Base-by-base conservation (phyloP, 306 rosid genomes). In the Neltuma alba region DNA sequence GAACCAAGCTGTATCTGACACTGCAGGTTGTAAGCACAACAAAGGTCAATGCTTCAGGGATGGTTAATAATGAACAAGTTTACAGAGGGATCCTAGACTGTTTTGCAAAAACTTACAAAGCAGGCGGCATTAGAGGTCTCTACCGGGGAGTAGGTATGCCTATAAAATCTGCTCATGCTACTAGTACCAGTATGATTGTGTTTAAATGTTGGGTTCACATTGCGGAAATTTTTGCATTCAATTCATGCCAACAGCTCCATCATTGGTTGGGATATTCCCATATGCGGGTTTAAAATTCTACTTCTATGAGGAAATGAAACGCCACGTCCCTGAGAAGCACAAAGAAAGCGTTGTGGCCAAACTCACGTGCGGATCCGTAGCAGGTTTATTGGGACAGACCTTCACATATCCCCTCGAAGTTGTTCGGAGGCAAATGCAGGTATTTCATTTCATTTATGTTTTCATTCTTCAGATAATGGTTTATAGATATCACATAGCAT, bases 351-450 rank as follows among this genome's bases (percentile, higher is more conserved):
- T 92, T 58, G 42, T 82, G 89, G 95, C 93, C 63, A 95, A 95
- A 83, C 94, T 95, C 55, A 86, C 85, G 0, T 92, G 98, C 75
- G 98, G 99, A 77, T 95, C 99, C 10, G 91, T 95, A 65, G 99
- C 98, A 23, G 99, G 99, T 82, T 80, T 95, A 72, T 75, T 95
- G 79, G 97, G 99, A 50, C 99, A 95, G 78, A 95, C 98, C 54
- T 91, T 95, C 87, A 95, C 98, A 38, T 95, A 92, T 76, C 98
- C 99, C 65, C 99, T 95, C 38, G 98, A 95, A 80, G 99, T 95
- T 83, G 98, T 93, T 42, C 87, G 99, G 91, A 89, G 99, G 84
- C 98, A 95, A 88, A 95, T 95, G 99, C 98, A 95, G 98, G 99
- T 91, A 87, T 45, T 31, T 48, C 74, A 50, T 76, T 75, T 50